Percentiles rank a stretch among this genome's conserved stretches.
Evolutionary conservation across 2,329 filamentous ascomycete genomes (phyloP).

Genomic region (Pestalotiopsis sp.): DNA sequence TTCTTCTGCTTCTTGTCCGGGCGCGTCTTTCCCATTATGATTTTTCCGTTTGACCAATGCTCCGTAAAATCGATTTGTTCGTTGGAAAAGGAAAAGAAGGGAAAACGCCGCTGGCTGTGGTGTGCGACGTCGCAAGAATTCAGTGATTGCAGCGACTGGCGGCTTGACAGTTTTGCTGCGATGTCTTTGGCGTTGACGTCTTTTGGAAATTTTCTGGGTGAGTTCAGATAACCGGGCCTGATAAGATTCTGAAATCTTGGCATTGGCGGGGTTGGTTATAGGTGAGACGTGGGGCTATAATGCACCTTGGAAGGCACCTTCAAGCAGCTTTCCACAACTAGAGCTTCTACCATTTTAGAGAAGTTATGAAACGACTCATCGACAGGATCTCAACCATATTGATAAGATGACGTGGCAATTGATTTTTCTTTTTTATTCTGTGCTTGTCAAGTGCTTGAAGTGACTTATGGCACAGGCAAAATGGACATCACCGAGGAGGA

Average conservation of each 20-base stretch:
- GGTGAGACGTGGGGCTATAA: not conserved
- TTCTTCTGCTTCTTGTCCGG: slow-evolving; percentile 35
- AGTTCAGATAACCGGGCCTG: not conserved
- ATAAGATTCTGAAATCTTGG: slow-evolving; percentile 12
- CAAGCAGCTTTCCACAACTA: not conserved
- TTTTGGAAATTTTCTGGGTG: slow-evolving; percentile 2
- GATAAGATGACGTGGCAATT: too few species aligned
- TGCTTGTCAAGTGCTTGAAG: not conserved
- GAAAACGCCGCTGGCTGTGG: not conserved
- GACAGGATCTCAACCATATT: too few species aligned
- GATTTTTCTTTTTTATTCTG: too few species aligned
- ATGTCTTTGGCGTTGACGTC: slow-evolving; percentile 3
- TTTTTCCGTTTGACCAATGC: not conserved
- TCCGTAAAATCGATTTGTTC: not conserved
- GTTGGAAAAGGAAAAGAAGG: not conserved
- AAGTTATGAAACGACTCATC: too few species aligned
- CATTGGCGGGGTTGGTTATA: slow-evolving; percentile 9
- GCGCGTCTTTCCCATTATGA: slow-evolving; percentile 33
- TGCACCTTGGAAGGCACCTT: not conserved
- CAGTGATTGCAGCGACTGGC: not conserved
- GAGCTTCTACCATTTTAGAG: too few species aligned
- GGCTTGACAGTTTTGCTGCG: not conserved
- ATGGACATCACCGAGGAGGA: not conserved
- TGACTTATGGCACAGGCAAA: not conserved
- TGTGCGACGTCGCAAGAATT: not conserved